Conservation (phyloP, 371 early-diverging fungal species). For the Lichtheimia ornata region DNA sequence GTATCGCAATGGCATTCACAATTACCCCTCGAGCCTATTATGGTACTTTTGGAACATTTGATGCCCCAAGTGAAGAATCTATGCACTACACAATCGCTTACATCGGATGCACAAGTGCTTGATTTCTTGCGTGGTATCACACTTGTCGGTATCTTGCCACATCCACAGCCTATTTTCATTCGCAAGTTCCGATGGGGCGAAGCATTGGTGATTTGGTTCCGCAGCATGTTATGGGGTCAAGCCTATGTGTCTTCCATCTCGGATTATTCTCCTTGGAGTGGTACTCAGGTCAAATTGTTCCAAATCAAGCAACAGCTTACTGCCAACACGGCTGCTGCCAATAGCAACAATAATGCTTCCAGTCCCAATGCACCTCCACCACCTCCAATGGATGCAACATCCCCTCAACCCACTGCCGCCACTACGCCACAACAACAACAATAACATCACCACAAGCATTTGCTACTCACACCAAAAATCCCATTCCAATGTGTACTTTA, state of each 20-base stretch:
- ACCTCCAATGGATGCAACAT: background rate
- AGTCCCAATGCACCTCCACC: background rate
- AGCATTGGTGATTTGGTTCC: slow-evolving; percentile 66
- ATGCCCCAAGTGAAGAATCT: slow-evolving; percentile 65
- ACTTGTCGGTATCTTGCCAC: slow-evolving; percentile 42
- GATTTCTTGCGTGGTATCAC: slow-evolving; percentile 38
- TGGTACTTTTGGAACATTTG: slow-evolving; percentile 59
- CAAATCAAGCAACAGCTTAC: slow-evolving; percentile 45
- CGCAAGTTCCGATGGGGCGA: slow-evolving; percentile 60
- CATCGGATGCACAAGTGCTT: slow-evolving; percentile 37
- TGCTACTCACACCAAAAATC: too few species aligned
- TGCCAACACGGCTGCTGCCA: background rate
- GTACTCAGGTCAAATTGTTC: slow-evolving; percentile 62
- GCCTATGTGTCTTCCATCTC: slow-evolving; percentile 57
- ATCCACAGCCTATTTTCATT: slow-evolving; percentile 41
- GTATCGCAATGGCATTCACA: slow-evolving; percentile 59
- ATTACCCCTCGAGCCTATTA: slow-evolving; percentile 66
- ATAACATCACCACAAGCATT: background rate
- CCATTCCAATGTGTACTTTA: too few species aligned
- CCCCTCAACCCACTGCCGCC: background rate
- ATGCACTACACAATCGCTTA: slow-evolving; percentile 31
- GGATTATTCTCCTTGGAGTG: slow-evolving; percentile 64
- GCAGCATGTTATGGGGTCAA: slow-evolving; percentile 69
- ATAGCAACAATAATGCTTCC: slow-evolving; percentile 1
- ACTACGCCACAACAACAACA: background rate